Evolutionary conservation across 805 yeast species (phyloP), one percentile per base, ranked within the genome.

Genomic region (Metschnikowia lachancei): DNA sequence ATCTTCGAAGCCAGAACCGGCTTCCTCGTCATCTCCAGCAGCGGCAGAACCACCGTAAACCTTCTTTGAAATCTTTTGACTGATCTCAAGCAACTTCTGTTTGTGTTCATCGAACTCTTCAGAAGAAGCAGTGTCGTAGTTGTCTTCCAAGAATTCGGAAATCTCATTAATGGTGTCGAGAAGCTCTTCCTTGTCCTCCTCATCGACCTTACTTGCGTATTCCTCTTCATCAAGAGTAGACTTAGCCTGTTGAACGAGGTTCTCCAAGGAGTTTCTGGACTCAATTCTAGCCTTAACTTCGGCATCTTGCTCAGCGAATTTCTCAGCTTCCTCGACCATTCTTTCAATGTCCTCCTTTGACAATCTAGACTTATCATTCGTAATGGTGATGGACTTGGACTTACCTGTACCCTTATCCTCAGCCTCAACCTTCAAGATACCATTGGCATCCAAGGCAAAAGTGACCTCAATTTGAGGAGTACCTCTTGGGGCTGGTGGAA

Each of bases 91-190:
- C 67, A 92, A 80, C 63, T 85, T 70, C 60, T 86, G 91, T 72
- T 81, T 87, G 74, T 90, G 95, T 69, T 90, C 97, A 47, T 88
- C 95, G 58, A 87, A 85, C 63, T 94, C 99, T 70, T 91, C 97
- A 61, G 85, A 80, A 43, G 95, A 79, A 38, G 97, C 97, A 52
- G 87, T 74, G 48, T 88, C 95, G 61, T 77, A 82, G 70, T 87
- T 71, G 62, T 85, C 96, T 48, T 56, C 59, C 60, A 94, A 73
- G 85, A 92, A 88, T 67, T 85, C 95, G 56, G 85, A 71, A 39
- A 88, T 81, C 67, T 94, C 99, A 65, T 82, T 81, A 59, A 89
- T 74, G 46, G 97, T 96, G 61, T 91, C 97, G 56, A 77, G 71
- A 60, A 92, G 74, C 57, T 92, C 78, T 74, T 89, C 96, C 75